phyloP scores from a whole-genome alignment of 768 basidiomycete species.

The Tulasnella sp. region DNA sequence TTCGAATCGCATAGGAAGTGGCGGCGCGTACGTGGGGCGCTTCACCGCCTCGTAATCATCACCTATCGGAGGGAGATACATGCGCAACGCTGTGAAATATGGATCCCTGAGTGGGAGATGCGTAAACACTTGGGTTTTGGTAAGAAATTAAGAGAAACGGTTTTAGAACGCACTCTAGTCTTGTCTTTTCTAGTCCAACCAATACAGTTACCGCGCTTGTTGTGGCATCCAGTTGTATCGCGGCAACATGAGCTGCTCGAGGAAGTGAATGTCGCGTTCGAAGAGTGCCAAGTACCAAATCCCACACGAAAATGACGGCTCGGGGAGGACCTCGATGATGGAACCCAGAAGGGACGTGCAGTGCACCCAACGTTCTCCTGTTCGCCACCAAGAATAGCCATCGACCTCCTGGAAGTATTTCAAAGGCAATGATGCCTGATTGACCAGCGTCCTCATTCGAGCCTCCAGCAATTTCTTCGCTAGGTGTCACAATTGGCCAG shows the following conservation, averaged over 20 bases:
- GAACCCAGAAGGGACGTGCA: too few relatives aligned
- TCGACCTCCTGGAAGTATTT: conserved; percentile 8
- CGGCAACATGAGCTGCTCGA: conserved; percentile 9
- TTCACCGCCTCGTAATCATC: neutral
- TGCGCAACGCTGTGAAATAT: conserved; percentile 9
- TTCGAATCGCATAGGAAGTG: too few relatives aligned
- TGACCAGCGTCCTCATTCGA: neutral
- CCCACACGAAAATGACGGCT: neutral
- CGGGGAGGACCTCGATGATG: neutral
- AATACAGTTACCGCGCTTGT: neutral
- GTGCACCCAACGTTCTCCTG: too few relatives aligned
- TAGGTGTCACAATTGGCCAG: neutral
- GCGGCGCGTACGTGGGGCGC: too few relatives aligned
- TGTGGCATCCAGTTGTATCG: neutral
- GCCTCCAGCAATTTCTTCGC: neutral
- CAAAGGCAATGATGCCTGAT: conserved; percentile 1
- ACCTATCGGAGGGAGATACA: neutral
- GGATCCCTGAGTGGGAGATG: neutral
- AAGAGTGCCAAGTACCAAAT: conserved; percentile 5
- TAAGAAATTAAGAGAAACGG: neutral
- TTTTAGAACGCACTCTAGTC: conserved; percentile 1
- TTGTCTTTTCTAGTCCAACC: conserved; percentile 11
- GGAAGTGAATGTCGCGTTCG: neutral
- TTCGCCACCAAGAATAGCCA: conserved; percentile 8
- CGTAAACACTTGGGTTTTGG: neutral